A percentile compares a stretch with the other conserved stretches of the same genome.
phyloP scores from a whole-genome alignment of 2,329 filamentous ascomycete genomes.

The Volutella citrinella region DNA sequence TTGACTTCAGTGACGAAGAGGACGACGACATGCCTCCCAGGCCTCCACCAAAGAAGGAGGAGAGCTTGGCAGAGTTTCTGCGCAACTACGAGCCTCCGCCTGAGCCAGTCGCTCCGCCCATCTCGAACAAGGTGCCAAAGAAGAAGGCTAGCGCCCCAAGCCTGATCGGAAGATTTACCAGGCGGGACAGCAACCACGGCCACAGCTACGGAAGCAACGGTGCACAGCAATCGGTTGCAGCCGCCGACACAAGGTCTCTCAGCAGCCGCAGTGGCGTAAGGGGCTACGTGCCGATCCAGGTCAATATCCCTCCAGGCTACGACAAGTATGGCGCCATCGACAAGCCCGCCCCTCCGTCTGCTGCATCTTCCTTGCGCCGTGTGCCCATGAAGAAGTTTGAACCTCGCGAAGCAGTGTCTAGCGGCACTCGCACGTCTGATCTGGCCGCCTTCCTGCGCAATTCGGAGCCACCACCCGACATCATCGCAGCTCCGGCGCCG shows the following conservation, averaged over 20 bases:
- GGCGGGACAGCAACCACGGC: slow-evolving; percentile 31
- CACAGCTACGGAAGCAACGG: slow-evolving; percentile 23
- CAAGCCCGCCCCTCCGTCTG: slow-evolving; percentile 14
- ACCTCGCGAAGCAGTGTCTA: slow-evolving; percentile 48
- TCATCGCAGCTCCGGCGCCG: slow-evolving; percentile 25
- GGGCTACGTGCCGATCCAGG: slow-evolving; percentile 53
- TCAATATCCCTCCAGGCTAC: slow-evolving; percentile 44
- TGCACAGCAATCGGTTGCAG: slow-evolving; percentile 20
- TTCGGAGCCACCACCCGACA: slow-evolving; percentile 58
- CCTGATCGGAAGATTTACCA: slow-evolving; percentile 57
- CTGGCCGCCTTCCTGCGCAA: slow-evolving; percentile 70
- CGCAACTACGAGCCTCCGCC: slow-evolving; percentile 65
- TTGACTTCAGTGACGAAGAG: slow-evolving; percentile 72
- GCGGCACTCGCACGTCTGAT: slow-evolving; percentile 60
- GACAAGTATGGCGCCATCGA: slow-evolving; percentile 39
- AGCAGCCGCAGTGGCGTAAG: slow-evolving; percentile 36
- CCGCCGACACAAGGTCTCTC: slow-evolving; percentile 31
- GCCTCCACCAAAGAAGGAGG: slow-evolving; percentile 48
- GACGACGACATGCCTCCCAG: slow-evolving; percentile 47
- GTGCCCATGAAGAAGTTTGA: slow-evolving; percentile 58
- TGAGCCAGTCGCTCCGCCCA: slow-evolving; percentile 37
- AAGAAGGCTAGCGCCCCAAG: slow-evolving; percentile 64
- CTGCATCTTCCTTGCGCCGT: slow-evolving; percentile 30
- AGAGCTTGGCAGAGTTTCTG: slow-evolving; percentile 72
- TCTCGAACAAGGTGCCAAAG: slow-evolving; percentile 43